Base-by-base conservation (phyloP, 2,329 filamentous ascomycete species). In the Aspergillus fumigatiaffinis region DNA sequence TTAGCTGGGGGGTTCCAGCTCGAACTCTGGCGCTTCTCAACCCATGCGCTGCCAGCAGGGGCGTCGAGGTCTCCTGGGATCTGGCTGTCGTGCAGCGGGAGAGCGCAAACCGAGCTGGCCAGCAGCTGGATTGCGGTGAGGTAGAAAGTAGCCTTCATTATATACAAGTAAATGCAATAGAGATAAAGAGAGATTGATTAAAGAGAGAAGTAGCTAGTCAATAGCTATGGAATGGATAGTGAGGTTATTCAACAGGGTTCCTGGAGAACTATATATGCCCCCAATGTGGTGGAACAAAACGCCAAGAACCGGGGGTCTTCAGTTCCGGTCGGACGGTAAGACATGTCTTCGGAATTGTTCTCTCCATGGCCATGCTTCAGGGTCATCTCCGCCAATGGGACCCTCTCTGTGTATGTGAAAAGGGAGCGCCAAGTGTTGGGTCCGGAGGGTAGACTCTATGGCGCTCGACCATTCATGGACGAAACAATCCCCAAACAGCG, bases 91-190 rank as follows among this genome's bases (percentile, higher is more conserved):
- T 51, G 32, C 32, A 53, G 32, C 23, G 58, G 60, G 29, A 60
- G 54, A 12, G 54, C 60, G 14, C 28, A 41, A 35, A 47, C 53
- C 20, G n/a, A 54, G 58, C 60, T 60, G 60, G 48, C 60, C 58
- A 62, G 60, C 60, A 62, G 60, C 58, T 56, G 60, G 28, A 62
- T 46, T 26, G 58, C 50, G 32, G 52, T 50, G 41, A 62, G 50
- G 32, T 58, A 60, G 46, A 62, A 54, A 53, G 47, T 26, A 29
- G 56, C 42, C 32, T 57, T 62, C 58, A 62, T 62, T 49, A 49
- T 49, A 49, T 17, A 25, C 10, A 9, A 49, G 14, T 12, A 17
- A 23, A 26, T 10, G 7, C 25, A 38, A 32, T 48, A 26, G 12
- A 29, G 14, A 53, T 14, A 49, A 49, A 17, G 5, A 17, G 2